Base-by-base conservation (phyloP, 2,329 filamentous ascomycete species). In the Sarocladium oryzae region DNA sequence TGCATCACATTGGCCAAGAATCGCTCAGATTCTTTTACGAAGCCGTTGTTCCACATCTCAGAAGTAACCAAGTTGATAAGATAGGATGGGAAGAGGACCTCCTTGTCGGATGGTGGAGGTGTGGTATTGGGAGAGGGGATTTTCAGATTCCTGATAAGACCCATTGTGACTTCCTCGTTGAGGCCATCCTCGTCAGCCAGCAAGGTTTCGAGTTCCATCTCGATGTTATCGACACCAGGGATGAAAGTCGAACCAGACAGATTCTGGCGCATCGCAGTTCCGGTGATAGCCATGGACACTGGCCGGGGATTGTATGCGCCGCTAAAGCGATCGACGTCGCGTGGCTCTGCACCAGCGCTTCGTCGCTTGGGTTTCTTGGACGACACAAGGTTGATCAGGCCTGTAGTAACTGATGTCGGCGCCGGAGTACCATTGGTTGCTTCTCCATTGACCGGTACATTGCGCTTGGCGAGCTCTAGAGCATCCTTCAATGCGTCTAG, bases 1-100 rank as follows among this genome's bases (percentile, higher is more conserved):
- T 97, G 93, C 93, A 99, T 99, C 57, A 99, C 93, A 63, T 97
- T 99, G 64, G 93, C 93, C 56, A 99, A 78, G 81, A 99, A 99
- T 51, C 92, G 88, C 72, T 99, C 93, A 3, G 93, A 97, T 71
- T 99, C 93, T 76, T 99, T 99, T 61, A 99, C 93, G 65, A 96
- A 99, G 43, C 93, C 93, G 62, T 99, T 99, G 76, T 99, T 99
- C 93, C 93, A 99, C 93, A 99, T 99, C 74, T 99, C 93, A 15
- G 91, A 97, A 11, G 93, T 99, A 56, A 99, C 93, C 55, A 99
- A 79, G 70, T 99, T 99, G 76, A 99, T 99, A 61, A 99, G 84
- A 69, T 97, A 99, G 9, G 93, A 92, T 30, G 93, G 93, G 85
- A 99, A 99, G 50, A 99, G 78, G 20, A 99, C 92, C 69, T 99